Evolutionary conservation across 768 basidiomycete species (phyloP), one percentile per base, ranked within the genome.

Genomic region (Lactarius evosmus): DNA sequence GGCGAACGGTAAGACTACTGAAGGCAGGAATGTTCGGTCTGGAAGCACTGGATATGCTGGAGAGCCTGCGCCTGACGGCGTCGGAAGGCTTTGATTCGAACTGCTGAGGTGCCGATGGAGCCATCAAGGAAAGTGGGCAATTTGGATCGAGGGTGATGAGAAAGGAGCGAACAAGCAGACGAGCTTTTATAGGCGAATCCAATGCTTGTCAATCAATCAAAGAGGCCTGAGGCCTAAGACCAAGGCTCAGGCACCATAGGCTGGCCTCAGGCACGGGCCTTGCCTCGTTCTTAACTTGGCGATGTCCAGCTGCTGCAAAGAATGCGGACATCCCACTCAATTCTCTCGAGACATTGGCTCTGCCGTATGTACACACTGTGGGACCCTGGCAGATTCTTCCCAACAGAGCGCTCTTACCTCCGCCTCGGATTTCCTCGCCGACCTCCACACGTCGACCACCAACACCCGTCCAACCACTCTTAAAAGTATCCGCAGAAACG

Each of bases 61-160:
- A 89, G 56, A 92, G 84, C 76, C 89, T 84, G 71, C 87, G 83
- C 64, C 85, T 80, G 59, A 84, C 79, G 57, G 82, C 84, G 54
- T 78, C 78, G 50, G 88, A 87, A n/a, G 84, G 70, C 61, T 85
- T 80, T 50, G 88, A 89, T 70, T 82, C 72, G 71, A 92, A 91
- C 38, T 77, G 71, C 44, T 80, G 75, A 19, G 67, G 70, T 36
- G 51, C 25, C 22, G 41, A 27, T 16, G 63, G 34, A 19, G 63
- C 17, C 63, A 64, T 64, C 9, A 32, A 32, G 30, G 17, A 19
- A 30, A 52, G 41, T 46, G n/a, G 63, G 38, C 30, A 51, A 60
- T 17, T 60, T 46, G 69, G 80, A 78, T 86, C 87, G 76, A 69
- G 75, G 71, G 46, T 49, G 71, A 69, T 61, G 69, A 70, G 58